These are phyloP conservation scores for Fusarium sp. DNA, from an alignment of 2,329 filamentous ascomycete genomes.

Conservation along the genomic window DNA sequence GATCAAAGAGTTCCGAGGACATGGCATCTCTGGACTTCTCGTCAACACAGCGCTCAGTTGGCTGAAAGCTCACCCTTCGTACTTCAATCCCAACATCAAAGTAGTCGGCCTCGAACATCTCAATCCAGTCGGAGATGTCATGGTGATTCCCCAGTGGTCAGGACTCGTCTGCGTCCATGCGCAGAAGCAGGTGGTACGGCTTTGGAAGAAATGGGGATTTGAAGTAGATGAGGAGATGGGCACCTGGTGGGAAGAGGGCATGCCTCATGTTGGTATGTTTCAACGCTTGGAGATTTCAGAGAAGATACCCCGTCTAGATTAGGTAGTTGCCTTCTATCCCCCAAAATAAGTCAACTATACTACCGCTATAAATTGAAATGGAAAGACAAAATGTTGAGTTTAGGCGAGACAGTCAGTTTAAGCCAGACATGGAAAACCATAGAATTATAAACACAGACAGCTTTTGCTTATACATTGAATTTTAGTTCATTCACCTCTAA, in stretches of 20 bases:
- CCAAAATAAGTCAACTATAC: not conserved
- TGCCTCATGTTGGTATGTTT: conserved; percentile 88
- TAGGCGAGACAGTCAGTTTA: not conserved
- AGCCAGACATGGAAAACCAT: not conserved
- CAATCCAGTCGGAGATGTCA: conserved; percentile 49
- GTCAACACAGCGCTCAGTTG: conserved; percentile 75
- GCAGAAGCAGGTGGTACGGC: conserved; percentile 69
- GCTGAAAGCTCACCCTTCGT: conserved; percentile 67
- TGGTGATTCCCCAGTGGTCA: conserved; percentile 67
- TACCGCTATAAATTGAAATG: not conserved
- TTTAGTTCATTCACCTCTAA: conserved; percentile 50
- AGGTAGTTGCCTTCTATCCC: conserved; percentile 10
- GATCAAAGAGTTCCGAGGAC: conserved; percentile 69
- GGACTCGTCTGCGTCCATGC: conserved; percentile 84
- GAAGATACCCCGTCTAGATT: conserved; percentile 41
- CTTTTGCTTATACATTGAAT: conserved; percentile 19
- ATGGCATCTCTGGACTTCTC: conserved; percentile 71
- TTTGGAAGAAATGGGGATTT: conserved; percentile 81
- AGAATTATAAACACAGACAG: conserved; percentile 1
- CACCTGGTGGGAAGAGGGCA: conserved; percentile 84
- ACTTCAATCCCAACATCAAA: conserved; percentile 61
- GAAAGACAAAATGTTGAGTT: not conserved
- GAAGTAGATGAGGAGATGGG: conserved; percentile 76
- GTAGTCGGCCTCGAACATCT: conserved; percentile 56
- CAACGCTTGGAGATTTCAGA: conserved; percentile 53